Base-by-base conservation (phyloP, 108 stramenopile genomes). In the Parietichytrium sp. region DNA sequence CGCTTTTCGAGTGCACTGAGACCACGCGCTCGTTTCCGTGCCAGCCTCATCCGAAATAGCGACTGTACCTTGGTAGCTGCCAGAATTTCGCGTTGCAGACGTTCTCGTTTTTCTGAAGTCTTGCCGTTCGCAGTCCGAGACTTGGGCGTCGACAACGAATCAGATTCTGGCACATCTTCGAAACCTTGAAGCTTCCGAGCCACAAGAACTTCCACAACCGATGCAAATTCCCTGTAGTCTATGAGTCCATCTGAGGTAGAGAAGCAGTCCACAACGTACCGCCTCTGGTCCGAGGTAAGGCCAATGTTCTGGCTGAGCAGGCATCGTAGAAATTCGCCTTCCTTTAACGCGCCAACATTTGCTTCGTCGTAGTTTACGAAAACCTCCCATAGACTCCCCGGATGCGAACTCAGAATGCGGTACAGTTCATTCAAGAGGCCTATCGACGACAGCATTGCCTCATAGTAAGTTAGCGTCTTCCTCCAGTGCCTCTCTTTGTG, bases 161-260 rank as follows among this genome's bases (percentile, higher is more conserved):
- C n/a, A n/a, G n/a, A n/a, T n/a, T n/a, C n/a, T n/a, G n/a, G n/a
- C n/a, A n/a, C n/a, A n/a, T n/a, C n/a, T n/a, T n/a, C n/a, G n/a
- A n/a, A n/a, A n/a, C n/a, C n/a, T n/a, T n/a, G n/a, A 27, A 72
- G 10, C 42, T 72, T 72, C 42, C 45, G 16, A 10, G 25, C 20
- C 10, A 72, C 38, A 10, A 72, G 42, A 47, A 72, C 38, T 42
- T 72, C 61, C 15, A 72, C 20, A 12, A 72, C 61, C 38, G 45
- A n/a, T 18, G 61, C 61, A 27, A 72, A 72, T 2, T 72, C 61
- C 38, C 61, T 33, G 45, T 72, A 72, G 42, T 72, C 61, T 6
- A 72, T 25, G 10, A 45, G 29, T n/a, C 42, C 61, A 10, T 72
- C 61, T 16, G 4, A 6, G 8, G 36, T 8, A 0, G 61, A n/a